Evolutionary conservation across 2,329 filamentous ascomycete species (phyloP).

Genomic region (Pseudogymnoascus sp.): DNA sequence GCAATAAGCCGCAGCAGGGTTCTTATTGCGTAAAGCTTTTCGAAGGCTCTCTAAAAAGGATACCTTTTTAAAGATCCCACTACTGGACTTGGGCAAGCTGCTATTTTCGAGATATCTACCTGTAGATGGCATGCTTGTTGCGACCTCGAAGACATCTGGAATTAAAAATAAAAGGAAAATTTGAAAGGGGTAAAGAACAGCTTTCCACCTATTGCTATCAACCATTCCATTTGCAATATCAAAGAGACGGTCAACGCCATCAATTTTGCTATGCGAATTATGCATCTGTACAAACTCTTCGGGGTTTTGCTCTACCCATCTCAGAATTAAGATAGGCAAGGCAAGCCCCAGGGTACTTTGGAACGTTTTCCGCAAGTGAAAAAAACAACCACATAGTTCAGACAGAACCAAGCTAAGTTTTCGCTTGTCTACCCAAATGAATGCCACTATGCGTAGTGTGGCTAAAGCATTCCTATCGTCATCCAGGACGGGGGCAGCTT

Average conservation of each 20-base stretch:
- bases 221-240: constrained; percentile 58
- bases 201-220: constrained; percentile 48
- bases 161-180: constrained; percentile 54
- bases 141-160: constrained; percentile 62
- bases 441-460: constrained; percentile 50
- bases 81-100: constrained; percentile 49
- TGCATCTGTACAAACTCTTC: constrained; percentile 58
- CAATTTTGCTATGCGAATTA: constrained; percentile 50
- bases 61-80: constrained; percentile 57
- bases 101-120: constrained; percentile 1
- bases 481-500: constrained; percentile 19
- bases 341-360: constrained; percentile 57
- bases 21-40: constrained; percentile 55
- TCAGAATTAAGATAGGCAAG: constrained; percentile 52
- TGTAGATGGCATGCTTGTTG: constrained; percentile 45
- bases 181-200: constrained; percentile 54
- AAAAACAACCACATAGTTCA: constrained; percentile 58
- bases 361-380: constrained; percentile 56
- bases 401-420: constrained; percentile 56
- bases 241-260: constrained; percentile 59
- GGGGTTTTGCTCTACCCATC: constrained; percentile 59
- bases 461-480: constrained; percentile 38
- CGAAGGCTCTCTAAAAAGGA: constrained; percentile 55
- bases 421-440: constrained; percentile 55
- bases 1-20: constrained; percentile 60